Base-by-base conservation (phyloP, 495 filamentous ascomycete species). In the Neurospora sp. region DNA sequence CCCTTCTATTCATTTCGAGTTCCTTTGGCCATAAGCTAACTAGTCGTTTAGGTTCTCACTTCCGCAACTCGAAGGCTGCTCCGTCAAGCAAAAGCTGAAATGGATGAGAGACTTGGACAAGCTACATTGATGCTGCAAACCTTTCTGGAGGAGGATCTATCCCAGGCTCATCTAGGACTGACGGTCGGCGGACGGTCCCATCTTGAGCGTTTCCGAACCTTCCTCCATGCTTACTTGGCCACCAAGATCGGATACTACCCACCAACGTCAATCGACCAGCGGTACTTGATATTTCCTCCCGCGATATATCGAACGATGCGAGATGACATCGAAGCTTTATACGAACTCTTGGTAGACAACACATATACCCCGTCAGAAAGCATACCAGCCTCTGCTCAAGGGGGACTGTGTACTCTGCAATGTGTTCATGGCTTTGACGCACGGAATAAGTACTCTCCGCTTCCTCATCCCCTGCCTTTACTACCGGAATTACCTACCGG, bases 231-330 rank as follows among this genome's bases (percentile, higher is more conserved):
- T n/a, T 89, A 84, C 74, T 92, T 89, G 77, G 81, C 87, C 16
- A 82, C 81, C 18, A 88, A 86, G 73, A 85, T 89, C 61, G 89
- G 90, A 4, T 89, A 88, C 77, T 92, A 90, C 78, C 90, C 90
- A 1, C 90, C 90, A 4, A 77, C 79, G 4, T 78, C 77, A 0
- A 72, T 74, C 61, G 78, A 82, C 38, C 44, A 70, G 5, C 79
- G 75, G 8, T 77, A 76, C 18, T 74, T 79, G 16, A 78, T 83
- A 12, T 89, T 89, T 73, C 83, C 87, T n/a, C 85, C 85, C 72
- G 76, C 82, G 4, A 77, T 87, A 3, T 88, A 85, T 75, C 78
- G 75, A 35, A 80, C 81, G 20, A 91, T 92, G 88, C 86, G 86
- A 44, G 77, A 82, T 27, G 90, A 92, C 71, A 89, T 92, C 73